Evolutionary conservation across 2,329 filamentous ascomycete genomes (phyloP), one percentile per base, ranked within the genome.

Genomic region (Microsporum ferrugineum): DNA sequence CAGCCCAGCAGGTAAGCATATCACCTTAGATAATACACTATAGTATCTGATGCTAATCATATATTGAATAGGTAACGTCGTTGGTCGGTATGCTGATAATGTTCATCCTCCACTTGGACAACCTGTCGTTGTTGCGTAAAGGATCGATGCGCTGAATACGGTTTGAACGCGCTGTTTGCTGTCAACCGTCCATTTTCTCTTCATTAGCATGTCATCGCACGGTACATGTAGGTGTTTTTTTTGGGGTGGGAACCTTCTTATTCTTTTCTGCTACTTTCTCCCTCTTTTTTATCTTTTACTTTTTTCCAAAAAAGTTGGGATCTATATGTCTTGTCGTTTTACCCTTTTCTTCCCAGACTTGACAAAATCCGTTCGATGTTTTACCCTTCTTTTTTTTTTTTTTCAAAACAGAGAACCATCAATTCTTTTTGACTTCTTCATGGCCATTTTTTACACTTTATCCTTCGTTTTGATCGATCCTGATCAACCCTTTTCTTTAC

Each of bases 1-100:
- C 79, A 78, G 77, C 66, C 81, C 84, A 64, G 77, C 84, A 65
- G 90, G 89, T 88, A 84, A 74, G 84, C 57, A 34, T 49, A 10
- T 2, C 31, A 2, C 7, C 45, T 8, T 64, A 75, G 8, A 8
- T 57, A 33, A 31, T 34, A 17, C 23, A 36, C 56, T 23, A 8
- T 27, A 23, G 36, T n/a, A 36, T n/a, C 67, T 47, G 66, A 14
- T 34, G 29, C 49, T 53, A 53, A 53, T 4, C 14, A 53, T 53
- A 10, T 27, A 34, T 56, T 27, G 58, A 5, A 6, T 65, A 80
- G 81, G 83, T 58, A 86, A 87, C 75, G 77, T 79, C 60, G 75
- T 67, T 12, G 78, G 77, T 63, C 72, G 80, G 67, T 87, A 83
- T 67, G 79, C 65, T 58, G 67, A 68, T 53, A 84, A 86, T 66